Evolutionary conservation across 2,329 filamentous ascomycete species (phyloP), one percentile per base, ranked within the genome.

Genomic region (Chrysoporthe cubensis): DNA sequence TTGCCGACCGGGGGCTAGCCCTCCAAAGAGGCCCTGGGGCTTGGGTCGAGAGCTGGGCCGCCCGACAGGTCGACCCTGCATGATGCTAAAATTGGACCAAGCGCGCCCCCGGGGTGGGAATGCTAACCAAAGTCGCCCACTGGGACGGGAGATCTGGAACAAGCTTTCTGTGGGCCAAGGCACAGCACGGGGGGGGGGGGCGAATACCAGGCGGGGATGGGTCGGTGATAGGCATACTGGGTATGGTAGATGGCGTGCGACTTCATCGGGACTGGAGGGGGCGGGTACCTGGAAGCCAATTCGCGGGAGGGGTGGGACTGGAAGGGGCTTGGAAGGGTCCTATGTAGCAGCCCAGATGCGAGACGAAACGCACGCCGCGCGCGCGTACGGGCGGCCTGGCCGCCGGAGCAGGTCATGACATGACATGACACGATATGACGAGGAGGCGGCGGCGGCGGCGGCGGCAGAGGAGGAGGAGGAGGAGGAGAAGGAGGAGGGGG

Each of bases 31-130:
- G 32, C 54, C 54, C 34, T 57, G 54, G 34, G 34, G 57, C 18
- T 42, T 42, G 37, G 57, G 57, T 18, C 26, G 26, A 26, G 57
- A 13, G 40, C 13, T 43, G 42, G 59, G 42, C 59, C 59, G 43
- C n/a, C 37, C 42, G 43, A 61, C n/a, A 34, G 42, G 59, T 48
- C 43, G 43, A 61, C 59, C 59, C 59, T 61, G 59, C 59, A 61
- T 61, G 59, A 61, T 61, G 43, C 59, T 61, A 61, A 61, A 61
- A 61, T 34, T 61, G 59, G 59, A 46, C 42, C 42, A 32, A 5
- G 34, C 40, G n/a, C 40, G 21, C 11, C 34, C 34, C 34, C 9
- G 18, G 7, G 21, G n/a, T 18, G 32, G 37, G 54, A 8, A n/a
- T n/a, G n/a, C 44, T 5, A 52, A 52, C 7, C 21, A 50, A 48